A percentile compares a stretch with the other conserved stretches of the same genome.
Evolutionary conservation across 306 rosid species (phyloP).

Genomic region (Casuarina glauca): DNA sequence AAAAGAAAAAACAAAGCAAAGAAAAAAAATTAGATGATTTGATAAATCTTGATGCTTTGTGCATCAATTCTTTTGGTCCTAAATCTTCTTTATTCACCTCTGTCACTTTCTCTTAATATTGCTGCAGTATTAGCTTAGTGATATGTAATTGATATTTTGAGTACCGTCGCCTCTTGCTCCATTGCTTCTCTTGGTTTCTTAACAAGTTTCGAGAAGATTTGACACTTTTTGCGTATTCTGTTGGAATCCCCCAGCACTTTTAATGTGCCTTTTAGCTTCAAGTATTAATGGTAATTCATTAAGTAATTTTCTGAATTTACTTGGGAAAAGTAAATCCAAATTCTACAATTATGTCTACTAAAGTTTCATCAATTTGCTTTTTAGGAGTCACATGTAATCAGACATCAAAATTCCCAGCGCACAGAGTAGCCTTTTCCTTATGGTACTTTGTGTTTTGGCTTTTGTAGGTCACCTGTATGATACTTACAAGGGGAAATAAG

Average conservation of each 20-base stretch:
- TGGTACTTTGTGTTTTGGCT: background rate
- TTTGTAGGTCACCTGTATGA: constrained; percentile 18
- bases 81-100: background rate
- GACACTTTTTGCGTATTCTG: background rate
- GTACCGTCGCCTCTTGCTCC: background rate
- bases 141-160: background rate
- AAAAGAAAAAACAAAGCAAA: too few species aligned
- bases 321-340: background rate
- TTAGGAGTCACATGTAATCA: background rate
- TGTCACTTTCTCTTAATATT: background rate
- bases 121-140: background rate
- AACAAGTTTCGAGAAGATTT: background rate
- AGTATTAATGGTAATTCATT: background rate
- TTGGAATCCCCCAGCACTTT: background rate
- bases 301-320: background rate
- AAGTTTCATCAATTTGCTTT: background rate
- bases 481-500: constrained; percentile 1
- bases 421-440: background rate
- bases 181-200: background rate
- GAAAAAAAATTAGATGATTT: too few species aligned
- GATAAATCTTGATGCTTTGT: background rate
- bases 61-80: background rate
- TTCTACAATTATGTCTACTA: background rate
- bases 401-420: background rate
- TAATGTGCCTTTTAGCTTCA: background rate